Percentiles rank a stretch among this genome's conserved stretches.
These are phyloP conservation scores for Boletus huronensis DNA, from an alignment of 768 basidiomycete species.

Conservation along the genomic window DNA sequence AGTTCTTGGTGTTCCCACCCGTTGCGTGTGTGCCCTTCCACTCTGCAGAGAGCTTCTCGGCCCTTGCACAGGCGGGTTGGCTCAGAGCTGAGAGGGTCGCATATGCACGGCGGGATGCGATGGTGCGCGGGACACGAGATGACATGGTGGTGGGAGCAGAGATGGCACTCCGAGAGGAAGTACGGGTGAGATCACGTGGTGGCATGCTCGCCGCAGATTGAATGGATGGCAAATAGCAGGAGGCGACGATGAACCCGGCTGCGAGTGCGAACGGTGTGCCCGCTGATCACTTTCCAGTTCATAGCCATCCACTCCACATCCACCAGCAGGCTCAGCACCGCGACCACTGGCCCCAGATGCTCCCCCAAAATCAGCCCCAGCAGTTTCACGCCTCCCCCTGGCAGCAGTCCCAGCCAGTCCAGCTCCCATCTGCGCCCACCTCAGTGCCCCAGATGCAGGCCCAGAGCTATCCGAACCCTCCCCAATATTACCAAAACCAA, in stretches of 20 bases:
- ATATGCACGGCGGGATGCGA: constrained; percentile 33
- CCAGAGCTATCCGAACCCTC: constrained; percentile 15
- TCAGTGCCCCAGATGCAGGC: constrained; percentile 17
- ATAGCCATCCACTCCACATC: constrained; percentile 13
- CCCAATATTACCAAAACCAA: constrained; percentile 23
- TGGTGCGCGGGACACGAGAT: constrained; percentile 1
- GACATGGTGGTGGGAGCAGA: neutral
- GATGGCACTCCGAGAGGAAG: neutral
- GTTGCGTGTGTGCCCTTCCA: constrained; percentile 88
- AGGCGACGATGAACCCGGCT: constrained; percentile 17
- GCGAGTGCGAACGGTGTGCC: constrained; percentile 14
- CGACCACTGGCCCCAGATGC: constrained; percentile 24
- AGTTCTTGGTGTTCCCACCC: constrained; percentile 89
- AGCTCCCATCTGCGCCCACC: constrained; percentile 36
- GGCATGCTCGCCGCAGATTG: too few species aligned
- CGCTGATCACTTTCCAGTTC: constrained; percentile 13
- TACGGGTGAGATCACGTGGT: constrained; percentile 15
- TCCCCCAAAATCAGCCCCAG: constrained; percentile 27
- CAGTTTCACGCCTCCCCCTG: constrained; percentile 28
- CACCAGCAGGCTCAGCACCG: constrained; percentile 21
- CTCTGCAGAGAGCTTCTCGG: constrained; percentile 63
- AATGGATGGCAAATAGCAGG: too few species aligned
- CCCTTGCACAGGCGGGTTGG: constrained; percentile 53
- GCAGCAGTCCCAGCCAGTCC: constrained; percentile 33
- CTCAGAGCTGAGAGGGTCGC: constrained; percentile 51